Evolutionary conservation across 179 eudicot species (phyloP).

Genomic region (Monotropa hypopitys): DNA sequence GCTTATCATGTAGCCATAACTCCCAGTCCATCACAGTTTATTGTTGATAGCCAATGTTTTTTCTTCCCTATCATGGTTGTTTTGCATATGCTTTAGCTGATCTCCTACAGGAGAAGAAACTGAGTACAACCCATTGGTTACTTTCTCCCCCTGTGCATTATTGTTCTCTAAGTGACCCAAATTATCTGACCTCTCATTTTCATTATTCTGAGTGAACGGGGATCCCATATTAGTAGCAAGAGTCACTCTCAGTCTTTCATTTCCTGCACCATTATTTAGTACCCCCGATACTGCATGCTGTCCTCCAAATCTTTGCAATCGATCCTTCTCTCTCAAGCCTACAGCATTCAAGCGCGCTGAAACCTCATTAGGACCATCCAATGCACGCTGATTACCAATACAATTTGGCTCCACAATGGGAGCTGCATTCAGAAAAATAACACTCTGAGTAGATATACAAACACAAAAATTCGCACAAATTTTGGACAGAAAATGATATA

Average conservation of each 20-base stretch:
- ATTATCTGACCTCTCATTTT: neutral
- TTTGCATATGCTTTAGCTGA: slow-evolving; percentile 12
- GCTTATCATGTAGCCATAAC: neutral
- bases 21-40: neutral
- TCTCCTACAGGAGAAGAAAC: slow-evolving; percentile 8
- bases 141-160: slow-evolving; percentile 6
- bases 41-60: neutral
- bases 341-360: slow-evolving; percentile 26
- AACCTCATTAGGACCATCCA: slow-evolving; percentile 23
- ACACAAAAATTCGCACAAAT: neutral
- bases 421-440: neutral
- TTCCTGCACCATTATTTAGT: slow-evolving; percentile 8
- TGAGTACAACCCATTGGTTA: slow-evolving; percentile 9
- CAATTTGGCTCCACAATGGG: slow-evolving; percentile 6
- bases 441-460: neutral
- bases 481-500: neutral
- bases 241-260: slow-evolving; percentile 10
- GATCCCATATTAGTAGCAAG: neutral
- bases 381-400: slow-evolving; percentile 3
- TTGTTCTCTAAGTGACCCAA: slow-evolving; percentile 4
- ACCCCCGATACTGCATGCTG: neutral
- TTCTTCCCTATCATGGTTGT: slow-evolving; percentile 10
- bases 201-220: neutral
- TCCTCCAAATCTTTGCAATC: slow-evolving; percentile 7
- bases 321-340: slow-evolving; percentile 23